Evolutionary conservation across 2,329 filamentous ascomycete genomes (phyloP).

Genomic region (Diaporthe vaccinii): DNA sequence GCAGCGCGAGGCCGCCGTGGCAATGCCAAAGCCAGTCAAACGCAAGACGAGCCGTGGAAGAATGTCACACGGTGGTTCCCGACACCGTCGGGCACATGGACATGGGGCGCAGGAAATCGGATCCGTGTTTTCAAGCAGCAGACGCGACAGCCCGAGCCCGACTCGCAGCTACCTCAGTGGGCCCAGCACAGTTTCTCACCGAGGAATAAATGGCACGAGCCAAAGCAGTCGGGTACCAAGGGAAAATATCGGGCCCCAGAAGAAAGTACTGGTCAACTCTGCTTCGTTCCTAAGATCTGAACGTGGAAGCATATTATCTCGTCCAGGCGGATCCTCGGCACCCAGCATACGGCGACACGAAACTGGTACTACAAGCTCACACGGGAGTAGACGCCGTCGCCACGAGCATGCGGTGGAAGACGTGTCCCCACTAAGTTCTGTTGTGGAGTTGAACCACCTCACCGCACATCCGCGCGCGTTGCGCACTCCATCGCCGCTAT

Average conservation of each 20-base stretch:
- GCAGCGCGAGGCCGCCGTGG: too few species aligned
- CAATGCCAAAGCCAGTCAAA: too few species aligned
- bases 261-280: not conserved
- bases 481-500: not conserved
- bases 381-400: not conserved
- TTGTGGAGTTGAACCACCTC: not conserved
- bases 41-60: too few species aligned
- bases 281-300: not conserved
- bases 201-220: not conserved
- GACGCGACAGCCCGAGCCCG: too few species aligned
- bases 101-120: too few species aligned
- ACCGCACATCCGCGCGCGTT: not conserved
- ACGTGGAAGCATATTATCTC: not conserved
- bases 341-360: fast-evolving
- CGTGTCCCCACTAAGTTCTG: not conserved
- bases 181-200: not conserved
- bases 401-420: not conserved
- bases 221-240: not conserved
- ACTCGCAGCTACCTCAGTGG: too few species aligned
- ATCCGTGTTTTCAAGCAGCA: too few species aligned
- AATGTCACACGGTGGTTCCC: too few species aligned
- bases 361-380: not conserved
- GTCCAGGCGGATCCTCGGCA: not conserved
- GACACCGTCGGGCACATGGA: too few species aligned
- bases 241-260: too few species aligned